Evolutionary conservation across 2,329 filamentous ascomycete genomes (phyloP).

Genomic region (Cytospora piceicola): DNA sequence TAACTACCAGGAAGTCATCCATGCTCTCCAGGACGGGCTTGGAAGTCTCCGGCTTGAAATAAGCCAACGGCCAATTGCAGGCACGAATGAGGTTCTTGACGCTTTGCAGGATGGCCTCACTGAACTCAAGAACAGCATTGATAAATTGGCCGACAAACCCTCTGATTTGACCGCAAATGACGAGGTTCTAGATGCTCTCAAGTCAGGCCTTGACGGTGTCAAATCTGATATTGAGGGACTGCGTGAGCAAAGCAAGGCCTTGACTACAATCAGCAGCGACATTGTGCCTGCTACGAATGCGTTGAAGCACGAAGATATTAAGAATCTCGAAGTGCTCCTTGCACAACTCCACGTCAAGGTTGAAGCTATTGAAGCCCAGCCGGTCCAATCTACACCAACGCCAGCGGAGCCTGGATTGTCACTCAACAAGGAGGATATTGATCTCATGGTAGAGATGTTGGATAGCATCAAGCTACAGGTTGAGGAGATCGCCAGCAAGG

Average conservation of each 20-base stretch:
- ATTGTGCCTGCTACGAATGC: slow-evolving; percentile 54
- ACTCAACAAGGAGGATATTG: slow-evolving; percentile 57
- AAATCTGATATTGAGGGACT: slow-evolving; percentile 78
- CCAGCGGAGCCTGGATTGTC: slow-evolving; percentile 34
- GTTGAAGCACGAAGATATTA: slow-evolving; percentile 73
- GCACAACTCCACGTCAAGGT: slow-evolving; percentile 83
- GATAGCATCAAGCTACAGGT: slow-evolving; percentile 48
- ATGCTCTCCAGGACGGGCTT: slow-evolving; percentile 72
- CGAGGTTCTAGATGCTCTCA: slow-evolving; percentile 87
- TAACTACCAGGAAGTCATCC: slow-evolving; percentile 68
- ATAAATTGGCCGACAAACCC: slow-evolving; percentile 77
- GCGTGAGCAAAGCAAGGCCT: slow-evolving; percentile 60
- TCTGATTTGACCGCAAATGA: slow-evolving; percentile 82
- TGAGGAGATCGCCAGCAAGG: slow-evolving; percentile 37
- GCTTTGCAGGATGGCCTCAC: slow-evolving; percentile 87
- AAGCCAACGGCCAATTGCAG: slow-evolving; percentile 63
- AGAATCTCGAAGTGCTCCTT: slow-evolving; percentile 83
- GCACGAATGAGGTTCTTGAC: slow-evolving; percentile 86
- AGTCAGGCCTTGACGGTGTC: slow-evolving; percentile 76
- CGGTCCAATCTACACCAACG: slow-evolving; percentile 45
- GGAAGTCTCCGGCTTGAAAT: slow-evolving; percentile 77
- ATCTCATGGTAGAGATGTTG: slow-evolving; percentile 58
- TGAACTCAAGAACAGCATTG: slow-evolving; percentile 75
- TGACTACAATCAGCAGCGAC: slow-evolving; percentile 57
- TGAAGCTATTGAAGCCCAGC: slow-evolving; percentile 69